Evolutionary conservation across 2,329 filamentous ascomycete genomes (phyloP).

Genomic region (Botryosphaeria dothidea): DNA sequence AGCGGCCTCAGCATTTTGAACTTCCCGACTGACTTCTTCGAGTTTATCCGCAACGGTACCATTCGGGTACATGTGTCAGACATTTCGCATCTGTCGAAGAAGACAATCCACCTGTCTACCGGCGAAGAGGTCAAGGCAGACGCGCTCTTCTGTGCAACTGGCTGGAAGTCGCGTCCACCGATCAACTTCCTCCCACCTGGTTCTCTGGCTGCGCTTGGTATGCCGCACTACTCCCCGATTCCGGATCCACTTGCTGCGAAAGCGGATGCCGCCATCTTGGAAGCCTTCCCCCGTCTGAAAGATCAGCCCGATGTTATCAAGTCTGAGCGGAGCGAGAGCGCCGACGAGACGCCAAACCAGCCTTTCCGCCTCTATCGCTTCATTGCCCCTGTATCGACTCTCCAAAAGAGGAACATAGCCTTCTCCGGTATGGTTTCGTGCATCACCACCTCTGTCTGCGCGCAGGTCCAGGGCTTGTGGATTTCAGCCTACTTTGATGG

Average conservation of each 20-base stretch:
- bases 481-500: conserved; percentile 64
- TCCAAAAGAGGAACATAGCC: conserved; percentile 35
- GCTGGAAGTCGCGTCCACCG: conserved; percentile 55
- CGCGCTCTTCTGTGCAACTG: conserved; percentile 55
- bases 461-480: conserved; percentile 46
- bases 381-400: conserved; percentile 39
- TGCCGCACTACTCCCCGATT: conserved; percentile 23
- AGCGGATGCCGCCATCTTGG: conserved; percentile 55
- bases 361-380: conserved; percentile 45
- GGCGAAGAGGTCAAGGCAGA: conserved; percentile 49
- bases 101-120: conserved; percentile 50
- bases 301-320: conserved; percentile 45
- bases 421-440: conserved; percentile 41
- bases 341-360: conserved; percentile 16
- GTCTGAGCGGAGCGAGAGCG: not conserved
- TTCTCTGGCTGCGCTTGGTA: conserved; percentile 29
- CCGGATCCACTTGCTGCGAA: not conserved
- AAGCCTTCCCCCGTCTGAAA: conserved; percentile 54
- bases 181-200: conserved; percentile 47
- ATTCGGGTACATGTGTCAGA: conserved; percentile 59
- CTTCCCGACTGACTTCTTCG: conserved; percentile 59
- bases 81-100: conserved; percentile 49
- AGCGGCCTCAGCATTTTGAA: conserved; percentile 62
- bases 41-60: conserved; percentile 54
- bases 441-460: conserved; percentile 39